Conservation (phyloP, 768 basidiomycete genomes). For the Naematelia aurantialba region DNA sequence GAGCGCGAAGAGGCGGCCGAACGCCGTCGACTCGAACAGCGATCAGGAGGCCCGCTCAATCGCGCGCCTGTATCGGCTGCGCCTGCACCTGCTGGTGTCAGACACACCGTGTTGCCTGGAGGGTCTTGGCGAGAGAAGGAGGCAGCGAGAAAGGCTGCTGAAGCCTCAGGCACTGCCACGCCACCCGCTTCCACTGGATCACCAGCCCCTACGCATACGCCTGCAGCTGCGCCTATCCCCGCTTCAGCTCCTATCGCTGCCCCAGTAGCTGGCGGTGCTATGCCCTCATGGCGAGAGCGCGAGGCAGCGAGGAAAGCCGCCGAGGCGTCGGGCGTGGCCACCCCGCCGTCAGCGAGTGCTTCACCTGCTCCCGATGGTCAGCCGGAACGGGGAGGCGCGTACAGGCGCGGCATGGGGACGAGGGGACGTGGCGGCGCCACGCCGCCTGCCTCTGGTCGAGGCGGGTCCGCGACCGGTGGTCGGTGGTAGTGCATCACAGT, state of each 20-base stretch:
- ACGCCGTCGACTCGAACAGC: conserved; percentile 33
- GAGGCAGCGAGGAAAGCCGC: background rate
- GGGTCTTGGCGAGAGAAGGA: conserved; percentile 64
- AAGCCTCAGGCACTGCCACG: conserved; percentile 29
- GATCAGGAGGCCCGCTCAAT: conserved; percentile 22
- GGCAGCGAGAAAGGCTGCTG: conserved; percentile 54
- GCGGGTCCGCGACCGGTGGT: background rate
- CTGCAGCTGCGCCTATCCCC: conserved; percentile 17
- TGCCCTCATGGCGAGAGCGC: background rate
- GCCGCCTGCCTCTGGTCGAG: background rate
- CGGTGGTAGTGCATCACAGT: background rate
- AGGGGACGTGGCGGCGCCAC: background rate
- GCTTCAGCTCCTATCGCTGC: background rate
- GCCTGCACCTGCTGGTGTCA: conserved; percentile 42
- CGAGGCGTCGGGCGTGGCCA: background rate
- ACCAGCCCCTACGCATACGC: conserved; percentile 11
- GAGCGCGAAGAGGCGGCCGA: conserved; percentile 52
- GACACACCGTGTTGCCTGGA: conserved; percentile 38
- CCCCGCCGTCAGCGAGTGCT: background rate
- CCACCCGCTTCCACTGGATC: conserved; percentile 22
- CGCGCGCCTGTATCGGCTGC: conserved; percentile 14
- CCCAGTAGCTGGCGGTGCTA: background rate
- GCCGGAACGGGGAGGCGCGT: background rate
- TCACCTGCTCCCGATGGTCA: background rate
- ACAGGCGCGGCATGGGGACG: background rate